phyloP scores from a whole-genome alignment of 2,329 filamentous ascomycete genomes.

The Colletotrichum sojae region DNA sequence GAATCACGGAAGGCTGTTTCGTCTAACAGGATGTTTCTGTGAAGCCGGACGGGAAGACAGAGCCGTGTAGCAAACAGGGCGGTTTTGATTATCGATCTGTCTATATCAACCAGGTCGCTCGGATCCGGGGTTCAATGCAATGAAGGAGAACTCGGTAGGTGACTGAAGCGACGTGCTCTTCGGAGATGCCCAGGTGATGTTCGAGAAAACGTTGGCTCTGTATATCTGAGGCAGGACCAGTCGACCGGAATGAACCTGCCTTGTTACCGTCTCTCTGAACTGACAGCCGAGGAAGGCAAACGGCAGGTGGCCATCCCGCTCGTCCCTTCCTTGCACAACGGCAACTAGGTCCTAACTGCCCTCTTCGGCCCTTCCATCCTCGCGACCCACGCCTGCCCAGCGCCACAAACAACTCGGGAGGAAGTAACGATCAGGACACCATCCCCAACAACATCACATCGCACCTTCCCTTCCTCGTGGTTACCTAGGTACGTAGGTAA shows the following conservation, averaged over 20 bases:
- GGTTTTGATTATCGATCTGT: too few species aligned
- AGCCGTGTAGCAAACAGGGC: neutral
- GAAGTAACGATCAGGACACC: constrained; percentile 2
- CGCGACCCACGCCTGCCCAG: neutral
- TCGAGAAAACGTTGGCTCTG: neutral
- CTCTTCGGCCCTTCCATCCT: neutral
- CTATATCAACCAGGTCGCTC: too few species aligned
- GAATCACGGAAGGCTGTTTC: neutral
- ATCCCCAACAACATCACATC: too few species aligned
- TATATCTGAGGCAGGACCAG: neutral
- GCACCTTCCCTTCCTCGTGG: neutral
- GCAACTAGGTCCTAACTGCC: neutral
- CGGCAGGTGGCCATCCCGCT: neutral
- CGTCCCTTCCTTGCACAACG: constrained; percentile 8
- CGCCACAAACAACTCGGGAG: neutral
- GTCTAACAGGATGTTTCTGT: neutral
- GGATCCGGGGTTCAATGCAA: too few species aligned
- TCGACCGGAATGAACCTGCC: neutral
- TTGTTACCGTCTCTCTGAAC: neutral
- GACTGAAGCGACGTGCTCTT: neutral
- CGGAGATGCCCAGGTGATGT: neutral
- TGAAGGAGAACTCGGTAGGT: too few species aligned
- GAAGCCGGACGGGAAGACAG: neutral
- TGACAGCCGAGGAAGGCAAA: neutral
- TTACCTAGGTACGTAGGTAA: neutral